Conservation (phyloP, 139 green algal species). For the Volvox africanus region DNA sequence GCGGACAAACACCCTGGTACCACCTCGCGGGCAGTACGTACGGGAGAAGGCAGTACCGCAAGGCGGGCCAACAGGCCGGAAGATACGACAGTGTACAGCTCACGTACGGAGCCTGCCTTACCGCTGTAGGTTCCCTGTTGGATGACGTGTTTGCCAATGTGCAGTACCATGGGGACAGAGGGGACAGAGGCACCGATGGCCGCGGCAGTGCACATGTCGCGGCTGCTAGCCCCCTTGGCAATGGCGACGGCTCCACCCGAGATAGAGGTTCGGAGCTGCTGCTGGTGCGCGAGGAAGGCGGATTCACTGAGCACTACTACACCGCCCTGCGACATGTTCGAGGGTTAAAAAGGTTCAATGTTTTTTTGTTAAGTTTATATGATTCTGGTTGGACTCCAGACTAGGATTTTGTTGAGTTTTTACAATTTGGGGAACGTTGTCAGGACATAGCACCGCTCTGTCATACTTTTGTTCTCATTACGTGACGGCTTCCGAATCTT, state of each 20-base stretch:
- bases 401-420: no score
- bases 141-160: constrained; percentile 4
- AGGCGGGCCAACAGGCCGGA: neutral
- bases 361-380: no score
- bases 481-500: no score
- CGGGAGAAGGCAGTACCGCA: constrained; percentile 3
- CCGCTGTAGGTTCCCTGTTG: neutral
- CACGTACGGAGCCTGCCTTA: neutral
- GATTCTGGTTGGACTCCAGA: no score
- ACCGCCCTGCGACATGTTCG: constrained; percentile 11
- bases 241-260: neutral
- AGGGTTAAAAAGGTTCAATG: no score
- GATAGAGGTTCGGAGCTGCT: neutral
- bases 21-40: constrained; percentile 19
- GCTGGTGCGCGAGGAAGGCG: constrained; percentile 20
- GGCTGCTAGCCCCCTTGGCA: no score
- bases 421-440: no score
- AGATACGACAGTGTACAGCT: constrained; percentile 6
- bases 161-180: constrained; percentile 10
- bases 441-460: no score
- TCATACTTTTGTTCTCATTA: no score
- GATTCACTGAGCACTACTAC: constrained; percentile 11
- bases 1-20: constrained; percentile 36
- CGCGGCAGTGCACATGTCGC: neutral
- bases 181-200: no score